Conservation (phyloP, 2,329 filamentous ascomycete genomes). For the Colletotrichum sublineola region DNA sequence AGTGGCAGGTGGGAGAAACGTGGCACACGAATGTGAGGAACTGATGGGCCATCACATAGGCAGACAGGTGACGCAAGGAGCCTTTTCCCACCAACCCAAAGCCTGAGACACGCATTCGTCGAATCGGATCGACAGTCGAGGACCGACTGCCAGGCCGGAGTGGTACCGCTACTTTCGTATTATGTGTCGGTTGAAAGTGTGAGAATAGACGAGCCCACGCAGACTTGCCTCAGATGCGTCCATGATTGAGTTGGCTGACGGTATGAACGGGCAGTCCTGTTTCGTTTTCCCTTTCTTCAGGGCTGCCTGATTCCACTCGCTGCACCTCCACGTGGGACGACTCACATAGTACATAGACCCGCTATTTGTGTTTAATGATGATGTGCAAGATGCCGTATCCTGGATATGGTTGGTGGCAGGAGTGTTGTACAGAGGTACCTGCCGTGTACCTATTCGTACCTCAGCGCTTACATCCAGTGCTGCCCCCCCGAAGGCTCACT, state of each 20-base stretch:
- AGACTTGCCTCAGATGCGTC: background rate
- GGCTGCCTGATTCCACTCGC: conserved; percentile 29
- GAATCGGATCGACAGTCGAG: background rate
- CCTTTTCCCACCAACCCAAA: conserved; percentile 35
- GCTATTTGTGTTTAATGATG: conserved; percentile 42
- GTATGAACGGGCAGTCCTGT: conserved; percentile 2
- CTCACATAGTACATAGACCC: conserved; percentile 1
- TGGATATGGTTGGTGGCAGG: conserved; percentile 21
- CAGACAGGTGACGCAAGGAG: conserved; percentile 27
- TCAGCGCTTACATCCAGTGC: background rate
- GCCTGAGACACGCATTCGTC: conserved; percentile 4
- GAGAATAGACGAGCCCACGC: background rate
- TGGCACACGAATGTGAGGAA: conserved; percentile 41
- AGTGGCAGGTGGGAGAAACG: conserved; percentile 41
- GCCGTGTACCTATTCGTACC: background rate
- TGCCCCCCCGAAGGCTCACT: background rate
- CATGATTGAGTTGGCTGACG: background rate
- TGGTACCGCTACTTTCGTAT: background rate
- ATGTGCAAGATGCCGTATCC: conserved; percentile 40
- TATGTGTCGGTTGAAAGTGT: background rate
- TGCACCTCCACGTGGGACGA: conserved; percentile 40
- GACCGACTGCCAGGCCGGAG: background rate
- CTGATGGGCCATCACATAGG: conserved; percentile 38
- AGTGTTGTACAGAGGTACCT: background rate
- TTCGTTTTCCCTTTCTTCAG: conserved; percentile 9